Conservation (phyloP, 441 rosid species). For the Gossypium davidsonii region DNA sequence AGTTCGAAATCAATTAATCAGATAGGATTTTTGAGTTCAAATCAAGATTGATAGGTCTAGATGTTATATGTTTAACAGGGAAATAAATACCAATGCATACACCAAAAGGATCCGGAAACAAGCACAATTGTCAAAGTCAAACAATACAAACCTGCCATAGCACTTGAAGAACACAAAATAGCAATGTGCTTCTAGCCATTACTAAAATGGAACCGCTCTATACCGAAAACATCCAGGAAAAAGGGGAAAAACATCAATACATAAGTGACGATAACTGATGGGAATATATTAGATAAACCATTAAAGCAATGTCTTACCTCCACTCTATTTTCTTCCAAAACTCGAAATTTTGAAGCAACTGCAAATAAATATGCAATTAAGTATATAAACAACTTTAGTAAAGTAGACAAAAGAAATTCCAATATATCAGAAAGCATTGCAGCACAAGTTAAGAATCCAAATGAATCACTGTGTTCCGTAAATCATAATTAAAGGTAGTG, state of each 20-base stretch:
- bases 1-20: no score
- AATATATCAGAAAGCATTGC: not conserved
- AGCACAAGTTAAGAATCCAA: not conserved
- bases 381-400: not conserved
- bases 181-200: conserved; percentile 38
- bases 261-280: not conserved
- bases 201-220: conserved; percentile 26
- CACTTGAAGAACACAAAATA: conserved; percentile 45
- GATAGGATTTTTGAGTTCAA: no score
- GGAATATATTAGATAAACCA: not conserved
- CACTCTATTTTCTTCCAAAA: conserved; percentile 10
- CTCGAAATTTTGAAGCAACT: conserved; percentile 23
- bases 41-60: no score
- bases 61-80: not conserved
- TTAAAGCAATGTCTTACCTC: conserved; percentile 23
- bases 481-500: not conserved
- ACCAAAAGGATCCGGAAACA: not conserved
- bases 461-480: not conserved
- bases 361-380: conserved; percentile 1
- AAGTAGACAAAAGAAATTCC: not conserved
- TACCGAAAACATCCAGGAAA: not conserved
- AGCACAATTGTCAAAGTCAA: not conserved
- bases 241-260: not conserved
- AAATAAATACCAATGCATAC: not conserved
- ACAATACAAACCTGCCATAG: conserved; percentile 47